Base-by-base conservation (phyloP, 257 asterid genomes). In the Euphrasia confusa region DNA sequence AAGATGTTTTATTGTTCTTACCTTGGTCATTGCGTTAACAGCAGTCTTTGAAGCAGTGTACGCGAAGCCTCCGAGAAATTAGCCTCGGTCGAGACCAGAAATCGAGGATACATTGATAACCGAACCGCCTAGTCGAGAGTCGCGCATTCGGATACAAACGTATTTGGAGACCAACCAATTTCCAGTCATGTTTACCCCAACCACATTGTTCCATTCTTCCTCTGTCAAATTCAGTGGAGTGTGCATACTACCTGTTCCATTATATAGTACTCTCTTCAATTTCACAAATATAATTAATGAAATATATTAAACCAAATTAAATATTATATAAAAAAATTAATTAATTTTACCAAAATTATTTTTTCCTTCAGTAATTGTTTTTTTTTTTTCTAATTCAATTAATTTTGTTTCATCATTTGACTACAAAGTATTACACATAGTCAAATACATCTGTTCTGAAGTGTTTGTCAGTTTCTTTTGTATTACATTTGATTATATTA, bases 91-190 rank as follows among this genome's bases (percentile, higher is more conserved):
- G 17, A 82, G 80, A 35, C 88, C 94, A 2, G 75, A 49, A 45
- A 79, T 74, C 9, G 95, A 87, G n/a, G 94, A 78, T 48, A 87
- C 68, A n/a, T 82, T 87, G 40, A 87, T 68, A 28, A 84, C 69
- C 32, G 84, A 77, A 6, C 95, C 90, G 7, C 87, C 86, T 6
- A 2, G 52, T 3, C 74, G 64, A 10, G 75, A 66, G 45, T 72
- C 73, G 0, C 81, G 74, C 90, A 82, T 79, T 17, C 5, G 75
- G 28, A 4, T 40, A 24, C 85, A 58, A 2, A 76, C 87, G 12
- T 69, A 72, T 77, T 83, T 84, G 0, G 91, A 70, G 12, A 85
- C 85, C 71, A 85, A 15, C 89, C 84, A 81, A 15, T 80, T 49
- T 11, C 88, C 94, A 1, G 60, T 83, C 24, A 74, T 61, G 45